Evolutionary conservation across 306 rosid genomes (phyloP).

Genomic region (Ormosia semicastrata): DNA sequence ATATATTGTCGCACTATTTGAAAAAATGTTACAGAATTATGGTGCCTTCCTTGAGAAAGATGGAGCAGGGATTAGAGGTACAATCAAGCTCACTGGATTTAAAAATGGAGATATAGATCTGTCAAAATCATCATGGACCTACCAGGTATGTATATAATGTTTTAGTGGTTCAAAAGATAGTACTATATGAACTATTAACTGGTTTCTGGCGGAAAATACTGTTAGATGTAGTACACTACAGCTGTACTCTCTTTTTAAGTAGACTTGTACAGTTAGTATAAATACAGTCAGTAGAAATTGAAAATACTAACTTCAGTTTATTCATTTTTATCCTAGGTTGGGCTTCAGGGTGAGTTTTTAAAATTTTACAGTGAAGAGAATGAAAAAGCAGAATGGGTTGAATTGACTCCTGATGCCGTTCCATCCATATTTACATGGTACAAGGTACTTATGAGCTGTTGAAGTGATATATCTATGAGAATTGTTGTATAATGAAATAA

Average conservation of each 20-base stretch:
- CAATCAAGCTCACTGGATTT: slow-evolving; percentile 74
- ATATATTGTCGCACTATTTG: slow-evolving; percentile 24
- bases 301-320: slow-evolving; percentile 21
- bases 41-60: slow-evolving; percentile 93
- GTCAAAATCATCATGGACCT: slow-evolving; percentile 76
- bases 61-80: slow-evolving; percentile 87
- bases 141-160: slow-evolving; percentile 60
- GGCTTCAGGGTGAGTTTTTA: slow-evolving; percentile 76
- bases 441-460: slow-evolving; percentile 58
- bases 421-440: slow-evolving; percentile 87
- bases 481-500: neutral
- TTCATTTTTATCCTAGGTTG: slow-evolving; percentile 62
- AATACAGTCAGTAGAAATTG: neutral
- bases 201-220: slow-evolving; percentile 6
- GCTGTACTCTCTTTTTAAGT: neutral
- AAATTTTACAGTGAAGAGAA: slow-evolving; percentile 59
- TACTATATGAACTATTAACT: neutral
- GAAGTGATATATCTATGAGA: slow-evolving; percentile 16
- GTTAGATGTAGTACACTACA: neutral
- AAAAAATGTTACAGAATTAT: slow-evolving; percentile 62
- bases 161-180: neutral
- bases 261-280: neutral
- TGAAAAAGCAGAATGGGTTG: slow-evolving; percentile 67
- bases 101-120: slow-evolving; percentile 72
- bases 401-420: slow-evolving; percentile 49